Percentiles rank a stretch among this genome's conserved stretches.
phyloP scores from a whole-genome alignment of 331 rosid species.

The Acacia concinna region DNA sequence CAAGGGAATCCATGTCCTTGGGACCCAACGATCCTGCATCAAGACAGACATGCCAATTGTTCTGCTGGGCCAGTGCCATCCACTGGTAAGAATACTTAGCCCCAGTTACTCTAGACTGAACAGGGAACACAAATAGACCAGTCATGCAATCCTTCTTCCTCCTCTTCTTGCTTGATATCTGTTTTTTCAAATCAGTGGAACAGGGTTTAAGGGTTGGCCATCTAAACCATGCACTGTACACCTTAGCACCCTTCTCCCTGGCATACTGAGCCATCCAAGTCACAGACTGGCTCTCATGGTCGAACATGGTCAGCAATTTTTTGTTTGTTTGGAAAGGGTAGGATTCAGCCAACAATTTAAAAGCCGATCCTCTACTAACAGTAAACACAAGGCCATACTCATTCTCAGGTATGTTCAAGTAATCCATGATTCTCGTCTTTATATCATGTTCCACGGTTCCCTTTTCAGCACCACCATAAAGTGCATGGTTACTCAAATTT shows the following conservation, averaged over 20 bases:
- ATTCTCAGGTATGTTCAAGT: slow-evolving; percentile 90
- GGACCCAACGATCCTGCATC: slow-evolving; percentile 99
- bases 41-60: slow-evolving; percentile 95
- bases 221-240: slow-evolving; percentile 86
- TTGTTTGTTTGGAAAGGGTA: slow-evolving; percentile 94
- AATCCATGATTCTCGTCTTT: slow-evolving; percentile 84
- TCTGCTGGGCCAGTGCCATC: slow-evolving; percentile 98
- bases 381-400: slow-evolving; percentile 97
- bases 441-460: slow-evolving; percentile 93
- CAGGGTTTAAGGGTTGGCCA: slow-evolving; percentile 97
- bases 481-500: slow-evolving; percentile 88
- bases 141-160: slow-evolving; percentile 85
- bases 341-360: slow-evolving; percentile 77
- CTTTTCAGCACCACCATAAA: slow-evolving; percentile 90
- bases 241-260: slow-evolving; percentile 88
- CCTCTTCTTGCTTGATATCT: slow-evolving; percentile 78
- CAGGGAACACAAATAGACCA: slow-evolving; percentile 96
- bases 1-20: slow-evolving; percentile 98
- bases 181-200: slow-evolving; percentile 92
- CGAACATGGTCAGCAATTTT: slow-evolving; percentile 88
- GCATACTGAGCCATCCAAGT: slow-evolving; percentile 96
- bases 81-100: slow-evolving; percentile 94
- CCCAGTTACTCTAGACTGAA: slow-evolving; percentile 95
- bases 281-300: slow-evolving; percentile 94
- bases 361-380: slow-evolving; percentile 95